Evolutionary conservation across 192 early-diverging fungal species (phyloP), one percentile per base, ranked within the genome.

Genomic region (Gaertneriomyces sp.): DNA sequence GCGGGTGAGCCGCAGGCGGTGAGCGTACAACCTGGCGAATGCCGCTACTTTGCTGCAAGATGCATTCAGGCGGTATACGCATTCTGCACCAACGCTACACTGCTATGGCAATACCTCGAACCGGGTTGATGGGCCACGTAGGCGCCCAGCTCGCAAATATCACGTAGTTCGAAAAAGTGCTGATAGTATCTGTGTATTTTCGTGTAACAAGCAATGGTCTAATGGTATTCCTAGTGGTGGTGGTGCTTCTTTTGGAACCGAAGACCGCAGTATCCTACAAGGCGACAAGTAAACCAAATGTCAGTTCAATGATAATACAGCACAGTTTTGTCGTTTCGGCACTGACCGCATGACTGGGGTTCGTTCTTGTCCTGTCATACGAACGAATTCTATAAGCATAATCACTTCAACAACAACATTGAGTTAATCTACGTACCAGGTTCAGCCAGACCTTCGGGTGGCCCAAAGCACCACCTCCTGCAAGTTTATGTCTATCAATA

Each of bases 401-500:
- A 59, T 14, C 3, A 41, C 25, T 33, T 33, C 25, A 2, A 2
- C 25, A 33, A 33, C 2, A 2, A 33, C 25, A 33, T 33, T 33
- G 25, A 33, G 25, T 2, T 33, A 33, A 33, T 50, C 51, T 47
- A 54, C 44, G 53, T 79, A 88, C 89, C 71, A 98, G 84, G 76
- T 95, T 95, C 70, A 98, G 91, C 79, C 89, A 98, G 20, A 98
- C 90, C 69, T 89, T 90, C 19, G 95, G 95, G 69, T 98, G 95
- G 41, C 95, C 95, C 40, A 98, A 80, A 45, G 92, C 73, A 63
- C 93, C 95, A 52, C 88, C 93, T 53, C 83, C 88, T 89, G 58
- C 9, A 45, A n/a, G 46, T 17, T 40, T 3, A 12, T 41, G 50
- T 10, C 33, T 0, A 7, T 10, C 42, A 42, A 45, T 33, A 33